Evolutionary conservation across 2,329 filamentous ascomycete species (phyloP), one percentile per base, ranked within the genome.

Genomic region (Xylariaceae sp.): DNA sequence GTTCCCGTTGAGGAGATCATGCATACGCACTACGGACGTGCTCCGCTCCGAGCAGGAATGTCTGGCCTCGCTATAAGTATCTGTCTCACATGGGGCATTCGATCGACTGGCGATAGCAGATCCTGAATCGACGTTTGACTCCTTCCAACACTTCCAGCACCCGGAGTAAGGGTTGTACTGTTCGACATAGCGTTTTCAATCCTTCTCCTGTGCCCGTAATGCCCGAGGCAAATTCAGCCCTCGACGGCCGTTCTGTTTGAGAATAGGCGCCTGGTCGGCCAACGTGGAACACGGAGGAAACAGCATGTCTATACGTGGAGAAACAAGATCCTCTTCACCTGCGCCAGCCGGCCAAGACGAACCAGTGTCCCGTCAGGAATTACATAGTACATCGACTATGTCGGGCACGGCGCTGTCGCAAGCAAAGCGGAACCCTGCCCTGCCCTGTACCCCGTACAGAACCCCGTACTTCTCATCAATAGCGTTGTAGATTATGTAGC

Each of bases 1-100:
- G 56, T 56, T 56, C 59, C 66, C 65, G 37, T 43, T 52, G 48
- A 53, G 37, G 49, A 47, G 47, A 41, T 53, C 50, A 42, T 56
- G 45, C 56, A 53, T 47, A 5, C 26, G 8, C 26, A 26, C 26
- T 49, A 26, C n/a, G n/a, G n/a, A n/a, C n/a, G n/a, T n/a, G n/a
- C 41, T 48, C 16, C 22, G 37, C 32, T 53, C 37, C 22, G 43
- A 22, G n/a, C 19, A 16, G 16, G 41, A 32, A 47, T 43, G 19
- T 39, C 3, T 18, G 7, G 37, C 12, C 42, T 16, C 4, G 36
- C 16, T 39, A 15, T 39, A 8, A 9, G n/a, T 16, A 3, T 8
- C 7, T 39, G 41, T 47, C 34, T 43, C 29, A 36, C 26, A 26
- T 26, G 26, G 26, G 26, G 26, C 5, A 4, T 5, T 26, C 26